These are phyloP conservation scores for Zygosaccharomyces gambellarensis DNA, from an alignment of 805 yeast genomes.

Conservation along the genomic window DNA sequence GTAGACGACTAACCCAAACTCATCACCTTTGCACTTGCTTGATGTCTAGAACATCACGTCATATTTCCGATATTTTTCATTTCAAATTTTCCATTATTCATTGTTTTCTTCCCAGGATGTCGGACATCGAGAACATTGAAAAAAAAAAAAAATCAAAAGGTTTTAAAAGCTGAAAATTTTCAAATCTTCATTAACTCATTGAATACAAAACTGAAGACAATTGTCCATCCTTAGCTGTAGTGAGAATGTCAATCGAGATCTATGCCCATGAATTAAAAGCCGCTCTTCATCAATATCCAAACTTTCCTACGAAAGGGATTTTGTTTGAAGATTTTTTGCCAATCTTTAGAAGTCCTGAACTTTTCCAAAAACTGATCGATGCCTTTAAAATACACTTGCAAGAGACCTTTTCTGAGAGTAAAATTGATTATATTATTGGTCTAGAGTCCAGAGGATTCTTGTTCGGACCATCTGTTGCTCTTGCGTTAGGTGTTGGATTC, in stretches of 20 bases:
- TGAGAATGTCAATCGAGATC: slow-evolving; percentile 27
- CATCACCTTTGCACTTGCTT: background rate
- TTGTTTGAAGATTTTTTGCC: slow-evolving; percentile 96
- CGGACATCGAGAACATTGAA: background rate
- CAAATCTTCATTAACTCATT: slow-evolving; percentile 1
- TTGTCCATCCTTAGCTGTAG: background rate
- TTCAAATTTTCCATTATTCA: slow-evolving; percentile 1
- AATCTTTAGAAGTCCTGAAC: slow-evolving; percentile 73
- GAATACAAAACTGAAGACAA: background rate
- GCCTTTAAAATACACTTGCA: slow-evolving; percentile 77
- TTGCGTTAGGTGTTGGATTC: slow-evolving; percentile 83
- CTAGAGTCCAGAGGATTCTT: slow-evolving; percentile 95
- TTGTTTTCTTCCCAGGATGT: background rate
- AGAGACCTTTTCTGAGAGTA: slow-evolving; percentile 46
- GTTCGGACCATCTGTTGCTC: slow-evolving; percentile 93
- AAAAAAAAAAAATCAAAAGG: background rate
- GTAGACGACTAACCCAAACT: too few relatives aligned
- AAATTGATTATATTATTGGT: slow-evolving; percentile 87
- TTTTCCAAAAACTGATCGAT: slow-evolving; percentile 73
- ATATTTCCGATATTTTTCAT: background rate
- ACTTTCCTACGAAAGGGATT: slow-evolving; percentile 91
- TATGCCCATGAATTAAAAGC: slow-evolving; percentile 46
- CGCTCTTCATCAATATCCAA: slow-evolving; percentile 73
- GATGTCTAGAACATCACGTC: background rate
- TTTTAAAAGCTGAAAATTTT: background rate